Evolutionary conservation across 306 rosid genomes (phyloP).

Genomic region (Vigna mungo): DNA sequence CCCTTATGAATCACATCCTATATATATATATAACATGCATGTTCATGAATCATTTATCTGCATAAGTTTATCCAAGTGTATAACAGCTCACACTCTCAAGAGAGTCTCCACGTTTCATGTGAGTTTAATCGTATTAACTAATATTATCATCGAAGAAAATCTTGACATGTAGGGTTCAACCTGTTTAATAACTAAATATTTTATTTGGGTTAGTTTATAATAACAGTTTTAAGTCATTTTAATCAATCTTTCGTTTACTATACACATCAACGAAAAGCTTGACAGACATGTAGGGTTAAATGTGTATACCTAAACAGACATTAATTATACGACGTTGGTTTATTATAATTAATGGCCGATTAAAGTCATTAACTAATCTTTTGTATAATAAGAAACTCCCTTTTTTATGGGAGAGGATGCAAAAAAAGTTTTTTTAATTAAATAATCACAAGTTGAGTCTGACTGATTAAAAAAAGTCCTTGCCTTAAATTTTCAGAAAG

Average conservation of each 20-base stretch:
- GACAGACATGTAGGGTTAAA: too few relatives aligned
- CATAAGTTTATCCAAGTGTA: background rate
- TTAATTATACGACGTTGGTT: too few relatives aligned
- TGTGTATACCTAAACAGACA: too few relatives aligned
- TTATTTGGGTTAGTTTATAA: background rate
- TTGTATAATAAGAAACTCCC: too few relatives aligned
- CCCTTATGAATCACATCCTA: constrained; percentile 42
- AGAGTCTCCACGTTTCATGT: background rate
- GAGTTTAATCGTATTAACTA: background rate
- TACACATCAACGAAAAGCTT: too few relatives aligned
- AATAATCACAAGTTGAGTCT: too few relatives aligned
- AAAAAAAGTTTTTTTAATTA: too few relatives aligned
- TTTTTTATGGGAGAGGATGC: too few relatives aligned
- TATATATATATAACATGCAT: constrained; percentile 11
- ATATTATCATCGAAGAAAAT: background rate
- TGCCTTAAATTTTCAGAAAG: background rate
- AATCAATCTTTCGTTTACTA: background rate
- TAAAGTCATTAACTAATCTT: too few relatives aligned
- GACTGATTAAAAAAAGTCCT: background rate
- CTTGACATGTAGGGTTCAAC: background rate
- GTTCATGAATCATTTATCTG: background rate
- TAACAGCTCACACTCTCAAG: constrained; percentile 24
- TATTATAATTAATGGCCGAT: too few relatives aligned
- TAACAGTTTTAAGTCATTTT: background rate
- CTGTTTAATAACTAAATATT: background rate